Evolutionary conservation across 2,329 filamentous ascomycete species (phyloP).

Genomic region (Parasarocladium wereldwijsianum): DNA sequence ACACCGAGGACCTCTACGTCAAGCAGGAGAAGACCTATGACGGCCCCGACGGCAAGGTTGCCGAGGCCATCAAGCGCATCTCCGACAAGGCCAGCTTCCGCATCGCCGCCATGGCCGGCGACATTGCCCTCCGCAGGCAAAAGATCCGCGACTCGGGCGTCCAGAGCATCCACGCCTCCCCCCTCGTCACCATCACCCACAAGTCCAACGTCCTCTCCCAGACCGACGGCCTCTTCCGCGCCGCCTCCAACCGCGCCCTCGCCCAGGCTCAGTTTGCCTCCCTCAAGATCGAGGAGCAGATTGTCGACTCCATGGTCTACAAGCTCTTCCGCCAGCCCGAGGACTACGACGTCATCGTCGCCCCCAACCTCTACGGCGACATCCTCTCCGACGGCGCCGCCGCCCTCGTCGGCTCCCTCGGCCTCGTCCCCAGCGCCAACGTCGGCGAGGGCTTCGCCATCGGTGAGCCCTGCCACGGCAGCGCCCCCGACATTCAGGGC

Average conservation of each 20-base stretch:
- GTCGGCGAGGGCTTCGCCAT: conserved; percentile 91
- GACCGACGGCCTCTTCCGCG: conserved; percentile 90
- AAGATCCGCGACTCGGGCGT: conserved; percentile 51
- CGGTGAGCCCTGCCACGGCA: conserved; percentile 94
- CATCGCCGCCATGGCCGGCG: conserved; percentile 86
- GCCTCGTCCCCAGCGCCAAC: conserved; percentile 88
- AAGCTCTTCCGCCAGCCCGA: conserved; percentile 95
- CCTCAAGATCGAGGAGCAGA: conserved; percentile 81
- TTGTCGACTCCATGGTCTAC: conserved; percentile 98
- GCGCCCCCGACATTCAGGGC: conserved; percentile 89
- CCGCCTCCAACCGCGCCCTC: conserved; percentile 61
- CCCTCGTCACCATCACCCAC: conserved; percentile 91
- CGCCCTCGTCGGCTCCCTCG: conserved; percentile 80
- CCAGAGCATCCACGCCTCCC: conserved; percentile 46
- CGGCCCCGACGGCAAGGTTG: conserved; percentile 64
- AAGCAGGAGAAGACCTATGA: conserved; percentile 86
- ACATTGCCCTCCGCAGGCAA: conserved; percentile 80
- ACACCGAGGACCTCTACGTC: conserved; percentile 96
- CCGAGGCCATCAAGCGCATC: conserved; percentile 96
- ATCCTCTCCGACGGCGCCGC: conserved; percentile 92
- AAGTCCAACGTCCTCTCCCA: conserved; percentile 96
- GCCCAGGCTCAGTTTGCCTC: conserved; percentile 45
- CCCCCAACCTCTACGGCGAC: conserved; percentile 94
- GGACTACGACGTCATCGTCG: conserved; percentile 95
- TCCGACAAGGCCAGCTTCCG: conserved; percentile 69